Base-by-base conservation (phyloP, 2,329 filamentous ascomycete species). In the Lecanicillium sp. region DNA sequence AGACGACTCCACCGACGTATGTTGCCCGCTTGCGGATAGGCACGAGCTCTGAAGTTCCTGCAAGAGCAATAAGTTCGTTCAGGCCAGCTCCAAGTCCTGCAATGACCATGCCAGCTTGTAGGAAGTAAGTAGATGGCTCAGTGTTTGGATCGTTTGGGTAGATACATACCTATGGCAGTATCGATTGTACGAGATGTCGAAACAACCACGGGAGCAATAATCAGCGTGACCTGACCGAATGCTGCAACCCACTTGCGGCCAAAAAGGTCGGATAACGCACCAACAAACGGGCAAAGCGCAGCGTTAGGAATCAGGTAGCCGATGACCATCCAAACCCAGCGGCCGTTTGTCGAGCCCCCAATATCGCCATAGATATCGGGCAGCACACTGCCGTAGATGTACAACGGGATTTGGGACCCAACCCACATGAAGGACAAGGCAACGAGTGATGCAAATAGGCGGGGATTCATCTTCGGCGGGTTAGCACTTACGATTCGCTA, bases 341-440 rank as follows among this genome's bases (percentile, higher is more conserved):
- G 29, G 13, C 29, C 29, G 29, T 31, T 17, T 17, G 29, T 31
- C 8, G 29, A 31, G 29, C 29, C 29, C 6, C 29, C 29, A 31
- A 31, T 14, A 31, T 31, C 29, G 15, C 29, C 15, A 31, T 31
- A 31, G 29, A 31, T 31, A 17, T 31, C 29, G 8, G 34, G 34
- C 34, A 36, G 19, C 10, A 36, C 34, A 17, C 34, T 36, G 34
- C 34, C 34, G 34, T 36, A 36, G 4, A 36, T 11, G 19, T 36
- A 36, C 10, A 36, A 28, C 9, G 37, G 37, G 31, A 34, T 40
- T 28, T 40, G 29, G 12, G 30, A 34, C 19, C 37, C 37, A 13
- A 27, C 37, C 11, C 31, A 40, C 29, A 36, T 10, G 17, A 36
- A 36, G 19, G 34, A 36, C 34, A 36, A 19, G 34, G 34, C 34